Conservation (phyloP, 139 green algal species). For the Chlorella sorokiniana region DNA sequence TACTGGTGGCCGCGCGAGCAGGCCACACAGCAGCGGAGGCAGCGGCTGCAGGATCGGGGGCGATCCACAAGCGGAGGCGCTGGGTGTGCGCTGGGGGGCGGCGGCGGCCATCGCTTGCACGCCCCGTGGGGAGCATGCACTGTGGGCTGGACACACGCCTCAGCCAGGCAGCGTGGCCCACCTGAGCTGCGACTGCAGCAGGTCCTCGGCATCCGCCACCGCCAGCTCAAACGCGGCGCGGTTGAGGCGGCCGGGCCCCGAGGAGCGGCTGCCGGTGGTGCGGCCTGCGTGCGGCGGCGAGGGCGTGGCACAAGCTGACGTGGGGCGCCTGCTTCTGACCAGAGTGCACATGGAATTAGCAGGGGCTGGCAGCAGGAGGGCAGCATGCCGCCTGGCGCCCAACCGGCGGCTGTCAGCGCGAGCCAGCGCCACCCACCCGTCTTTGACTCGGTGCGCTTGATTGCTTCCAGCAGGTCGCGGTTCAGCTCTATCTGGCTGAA, state of each 20-base stretch:
- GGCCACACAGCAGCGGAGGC: no score
- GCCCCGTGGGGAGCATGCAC: no score
- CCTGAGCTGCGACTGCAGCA: slow-evolving; percentile 24
- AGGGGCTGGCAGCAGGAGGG: no score
- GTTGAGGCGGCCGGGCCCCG: neutral
- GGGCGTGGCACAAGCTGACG: neutral
- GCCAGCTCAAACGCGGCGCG: slow-evolving; percentile 27
- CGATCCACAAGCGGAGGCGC: no score
- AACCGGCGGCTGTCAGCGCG: neutral
- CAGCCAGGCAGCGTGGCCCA: neutral
- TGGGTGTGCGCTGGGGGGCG: no score
- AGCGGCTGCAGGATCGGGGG: no score
- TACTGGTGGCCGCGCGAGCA: no score
- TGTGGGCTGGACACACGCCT: no score
- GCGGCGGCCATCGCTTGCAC: no score
- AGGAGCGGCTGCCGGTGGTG: neutral
- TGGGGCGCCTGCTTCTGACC: neutral
- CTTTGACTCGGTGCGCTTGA: slow-evolving; percentile 44
- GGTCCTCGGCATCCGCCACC: slow-evolving; percentile 18
- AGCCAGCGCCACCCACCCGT: neutral
- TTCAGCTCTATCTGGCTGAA: slow-evolving; percentile 48
- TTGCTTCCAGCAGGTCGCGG: slow-evolving; percentile 43
- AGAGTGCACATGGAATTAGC: no score
- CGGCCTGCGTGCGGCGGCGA: slow-evolving; percentile 4
- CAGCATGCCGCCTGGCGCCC: neutral